Percentiles rank a stretch among this genome's conserved stretches.
Conservation (phyloP, 2,329 filamentous ascomycete genomes). For the Gaeumannomyces sp. region DNA sequence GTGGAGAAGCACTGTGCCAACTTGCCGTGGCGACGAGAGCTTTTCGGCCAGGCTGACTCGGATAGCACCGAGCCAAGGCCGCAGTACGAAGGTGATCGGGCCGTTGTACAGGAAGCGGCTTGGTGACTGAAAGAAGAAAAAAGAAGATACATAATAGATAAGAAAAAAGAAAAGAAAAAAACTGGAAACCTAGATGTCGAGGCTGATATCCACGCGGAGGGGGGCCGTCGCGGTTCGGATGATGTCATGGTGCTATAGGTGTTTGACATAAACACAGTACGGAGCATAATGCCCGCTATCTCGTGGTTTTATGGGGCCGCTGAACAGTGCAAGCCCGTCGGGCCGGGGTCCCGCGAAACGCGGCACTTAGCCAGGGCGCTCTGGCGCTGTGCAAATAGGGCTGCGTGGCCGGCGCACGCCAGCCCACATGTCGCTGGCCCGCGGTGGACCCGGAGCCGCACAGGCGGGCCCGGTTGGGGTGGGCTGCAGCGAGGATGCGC, state of each 20-base stretch:
- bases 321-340: neutral
- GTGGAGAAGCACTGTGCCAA: neutral
- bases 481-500: neutral
- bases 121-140: neutral
- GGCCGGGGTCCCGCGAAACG: no score
- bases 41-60: neutral
- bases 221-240: neutral
- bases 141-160: neutral
- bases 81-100: neutral
- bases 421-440: neutral
- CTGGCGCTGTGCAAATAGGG: no score
- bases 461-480: no score
- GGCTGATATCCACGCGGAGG: neutral
- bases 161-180: no score
- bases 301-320: neutral
- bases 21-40: neutral
- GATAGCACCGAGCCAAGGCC: neutral
- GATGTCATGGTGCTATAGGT: neutral
- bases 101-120: neutral
- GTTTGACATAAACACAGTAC: neutral
- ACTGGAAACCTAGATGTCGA: no score
- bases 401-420: no score
- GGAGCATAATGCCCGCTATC: no score
- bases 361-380: neutral
- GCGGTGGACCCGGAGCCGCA: neutral